Conservation (phyloP, 495 filamentous ascomycete genomes). For the Acidiella bohemica region DNA sequence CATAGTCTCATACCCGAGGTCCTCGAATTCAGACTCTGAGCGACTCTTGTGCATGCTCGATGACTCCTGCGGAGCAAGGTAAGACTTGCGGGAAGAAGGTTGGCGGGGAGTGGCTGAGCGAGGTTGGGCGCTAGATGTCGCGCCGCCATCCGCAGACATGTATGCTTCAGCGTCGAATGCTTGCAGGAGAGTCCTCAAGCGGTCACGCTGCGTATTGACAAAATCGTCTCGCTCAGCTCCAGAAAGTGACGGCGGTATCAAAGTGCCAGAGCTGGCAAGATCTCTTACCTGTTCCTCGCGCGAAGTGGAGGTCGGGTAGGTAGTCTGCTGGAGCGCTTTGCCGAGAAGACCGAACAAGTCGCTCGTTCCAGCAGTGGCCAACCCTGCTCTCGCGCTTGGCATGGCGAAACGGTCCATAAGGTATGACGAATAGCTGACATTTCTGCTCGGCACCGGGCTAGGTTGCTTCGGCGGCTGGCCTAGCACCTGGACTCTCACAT, state of each 20-base stretch:
- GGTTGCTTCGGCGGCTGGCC: slow-evolving; percentile 46
- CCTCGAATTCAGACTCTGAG: slow-evolving; percentile 21
- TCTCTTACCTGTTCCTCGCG: slow-evolving; percentile 39
- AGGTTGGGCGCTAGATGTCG: slow-evolving; percentile 1
- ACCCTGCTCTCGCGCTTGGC: slow-evolving; percentile 40
- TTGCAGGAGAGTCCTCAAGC: slow-evolving; percentile 53
- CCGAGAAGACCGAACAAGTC: slow-evolving; percentile 68
- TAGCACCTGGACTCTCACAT: slow-evolving; percentile 57
- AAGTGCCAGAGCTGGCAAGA: slow-evolving; percentile 42
- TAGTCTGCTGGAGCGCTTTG: slow-evolving; percentile 46
- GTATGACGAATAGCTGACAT: slow-evolving; percentile 13
- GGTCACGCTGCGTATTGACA: slow-evolving; percentile 59
- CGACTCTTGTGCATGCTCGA: slow-evolving; percentile 13
- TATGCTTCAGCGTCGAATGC: slow-evolving; percentile 63
- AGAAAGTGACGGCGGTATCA: slow-evolving; percentile 54
- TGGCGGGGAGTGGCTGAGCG: slow-evolving; percentile 5
- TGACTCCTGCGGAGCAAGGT: slow-evolving; percentile 8
- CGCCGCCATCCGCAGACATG: slow-evolving; percentile 6
- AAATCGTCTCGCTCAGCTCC: slow-evolving; percentile 48
- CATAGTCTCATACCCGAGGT: slow-evolving; percentile 19
- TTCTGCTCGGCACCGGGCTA: slow-evolving; percentile 37
- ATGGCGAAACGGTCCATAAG: slow-evolving; percentile 54
- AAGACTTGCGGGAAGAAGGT: slow-evolving; percentile 13
- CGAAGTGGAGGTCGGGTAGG: slow-evolving; percentile 30
- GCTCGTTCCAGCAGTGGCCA: slow-evolving; percentile 33